Conservation (phyloP, 345 rosid genomes). For the Laguncularia racemosa region DNA sequence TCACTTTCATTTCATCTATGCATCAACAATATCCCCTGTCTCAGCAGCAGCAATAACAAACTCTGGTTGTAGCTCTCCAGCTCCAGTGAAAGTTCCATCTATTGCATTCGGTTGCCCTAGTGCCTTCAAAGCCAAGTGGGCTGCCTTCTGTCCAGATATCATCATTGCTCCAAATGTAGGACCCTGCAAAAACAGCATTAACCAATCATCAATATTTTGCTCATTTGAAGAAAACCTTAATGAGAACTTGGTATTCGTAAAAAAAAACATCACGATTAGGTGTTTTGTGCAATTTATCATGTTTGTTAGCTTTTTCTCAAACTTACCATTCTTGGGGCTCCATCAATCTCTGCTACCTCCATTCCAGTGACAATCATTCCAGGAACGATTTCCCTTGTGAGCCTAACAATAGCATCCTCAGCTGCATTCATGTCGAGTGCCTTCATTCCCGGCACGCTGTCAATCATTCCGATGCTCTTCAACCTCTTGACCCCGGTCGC, state of each 20-base stretch:
- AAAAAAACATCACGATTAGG: too few relatives aligned
- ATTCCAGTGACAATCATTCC: constrained; percentile 93
- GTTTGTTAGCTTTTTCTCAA: too few relatives aligned
- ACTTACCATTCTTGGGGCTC: constrained; percentile 83
- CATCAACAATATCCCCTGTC: constrained; percentile 50
- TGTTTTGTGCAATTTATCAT: too few relatives aligned
- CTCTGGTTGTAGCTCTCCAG: constrained; percentile 43
- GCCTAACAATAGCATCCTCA: constrained; percentile 82
- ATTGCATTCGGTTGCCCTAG: constrained; percentile 62
- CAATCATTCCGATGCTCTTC: constrained; percentile 86
- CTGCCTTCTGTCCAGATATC: constrained; percentile 97
- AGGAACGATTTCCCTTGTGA: constrained; percentile 81
- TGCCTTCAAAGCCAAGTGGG: constrained; percentile 68
- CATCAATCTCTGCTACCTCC: constrained; percentile 98
- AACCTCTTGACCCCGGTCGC: constrained; percentile 92
- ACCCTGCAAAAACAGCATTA: constrained; percentile 39
- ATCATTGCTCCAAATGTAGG: constrained; percentile 98
- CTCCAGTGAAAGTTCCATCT: constrained; percentile 35
- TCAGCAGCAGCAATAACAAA: constrained; percentile 62
- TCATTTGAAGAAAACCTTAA: background rate
- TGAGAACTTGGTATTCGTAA: too few relatives aligned
- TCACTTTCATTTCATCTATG: constrained; percentile 16
- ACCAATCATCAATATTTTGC: background rate
- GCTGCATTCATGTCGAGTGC: constrained; percentile 89
- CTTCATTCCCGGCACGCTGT: constrained; percentile 80